Conservation (phyloP, 1,284 basidiomycete genomes). For the Mycena sp. region DNA sequence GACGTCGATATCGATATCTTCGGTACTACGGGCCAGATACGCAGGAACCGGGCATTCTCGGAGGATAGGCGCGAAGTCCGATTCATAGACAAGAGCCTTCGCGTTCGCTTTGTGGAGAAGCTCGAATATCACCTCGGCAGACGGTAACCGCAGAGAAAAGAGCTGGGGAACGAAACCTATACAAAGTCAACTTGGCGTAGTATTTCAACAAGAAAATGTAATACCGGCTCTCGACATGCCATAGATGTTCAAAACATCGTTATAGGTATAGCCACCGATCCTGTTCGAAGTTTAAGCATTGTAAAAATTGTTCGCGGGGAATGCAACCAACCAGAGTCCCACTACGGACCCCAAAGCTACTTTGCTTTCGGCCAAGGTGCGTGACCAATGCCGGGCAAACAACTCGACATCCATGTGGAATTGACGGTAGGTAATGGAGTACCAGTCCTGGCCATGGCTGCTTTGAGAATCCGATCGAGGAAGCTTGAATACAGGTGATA, state of each 20-base stretch:
- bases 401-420: constrained; percentile 67
- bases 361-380: constrained; percentile 50
- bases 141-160: constrained; percentile 69
- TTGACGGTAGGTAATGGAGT: constrained; percentile 50
- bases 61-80: constrained; percentile 53
- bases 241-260: constrained; percentile 72
- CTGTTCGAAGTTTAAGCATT: constrained; percentile 47
- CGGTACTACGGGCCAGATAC: constrained; percentile 51
- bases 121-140: constrained; percentile 66
- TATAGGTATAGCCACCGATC: constrained; percentile 69
- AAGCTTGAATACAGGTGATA: constrained; percentile 51
- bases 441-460: constrained; percentile 48
- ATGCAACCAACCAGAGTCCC: constrained; percentile 66
- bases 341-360: constrained; percentile 62
- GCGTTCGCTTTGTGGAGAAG: constrained; percentile 61
- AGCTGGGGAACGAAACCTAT: constrained; percentile 72
- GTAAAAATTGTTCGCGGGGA: constrained; percentile 18
- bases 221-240: constrained; percentile 70
- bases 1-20: constrained; percentile 48
- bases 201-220: constrained; percentile 69
- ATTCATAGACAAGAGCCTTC: constrained; percentile 65
- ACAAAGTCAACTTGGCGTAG: constrained; percentile 40
- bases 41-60: constrained; percentile 53
- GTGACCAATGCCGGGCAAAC: constrained; percentile 64
- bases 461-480: constrained; percentile 48